Conservation (phyloP, 1,284 basidiomycete species). For the Inonotus obliquus region DNA sequence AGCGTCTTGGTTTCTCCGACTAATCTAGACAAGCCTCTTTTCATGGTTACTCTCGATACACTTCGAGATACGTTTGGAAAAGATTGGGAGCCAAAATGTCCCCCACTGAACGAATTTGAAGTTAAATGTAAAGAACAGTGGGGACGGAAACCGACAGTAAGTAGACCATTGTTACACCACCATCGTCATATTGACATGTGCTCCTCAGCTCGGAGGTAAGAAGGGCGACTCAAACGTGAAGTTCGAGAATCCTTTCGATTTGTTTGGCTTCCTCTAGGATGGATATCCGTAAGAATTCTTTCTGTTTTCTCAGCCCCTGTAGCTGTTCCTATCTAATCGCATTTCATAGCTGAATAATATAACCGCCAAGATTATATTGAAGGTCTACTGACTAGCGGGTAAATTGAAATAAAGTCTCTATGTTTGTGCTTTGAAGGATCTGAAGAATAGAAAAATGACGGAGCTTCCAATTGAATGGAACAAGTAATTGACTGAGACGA, state of each 20-base stretch:
- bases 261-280: background rate
- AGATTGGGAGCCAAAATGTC: conserved; percentile 15
- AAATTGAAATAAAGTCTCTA: no score
- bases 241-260: background rate
- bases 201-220: background rate
- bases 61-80: conserved; percentile 18
- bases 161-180: no score
- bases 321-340: no score
- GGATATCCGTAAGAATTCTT: no score
- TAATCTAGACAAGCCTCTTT: conserved; percentile 2
- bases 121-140: background rate
- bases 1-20: conserved; percentile 16
- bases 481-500: no score
- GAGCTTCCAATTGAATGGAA: no score
- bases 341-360: no score
- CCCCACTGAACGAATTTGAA: conserved; percentile 20
- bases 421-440: no score
- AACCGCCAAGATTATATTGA: no score
- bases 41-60: conserved; percentile 20
- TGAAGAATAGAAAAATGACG: no score
- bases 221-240: background rate
- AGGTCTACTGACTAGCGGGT: no score
- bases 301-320: no score
- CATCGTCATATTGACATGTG: background rate
- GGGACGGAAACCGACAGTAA: background rate